Conservation (phyloP, 805 yeast genomes). For the Lipomyces lipofer region DNA sequence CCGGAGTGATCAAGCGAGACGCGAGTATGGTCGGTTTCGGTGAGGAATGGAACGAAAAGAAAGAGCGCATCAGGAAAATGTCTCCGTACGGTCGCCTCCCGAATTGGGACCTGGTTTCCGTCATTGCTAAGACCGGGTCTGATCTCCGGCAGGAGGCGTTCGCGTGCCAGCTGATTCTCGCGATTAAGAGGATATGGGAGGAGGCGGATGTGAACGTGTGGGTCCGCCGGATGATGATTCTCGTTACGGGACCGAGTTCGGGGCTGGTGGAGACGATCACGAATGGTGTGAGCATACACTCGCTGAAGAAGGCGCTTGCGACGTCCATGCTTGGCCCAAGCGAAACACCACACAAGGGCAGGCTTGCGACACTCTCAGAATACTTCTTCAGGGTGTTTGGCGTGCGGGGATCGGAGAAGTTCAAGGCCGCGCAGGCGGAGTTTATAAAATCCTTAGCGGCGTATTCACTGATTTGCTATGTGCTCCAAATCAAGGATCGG, state of each 20-base stretch:
- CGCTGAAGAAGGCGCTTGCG: conserved; percentile 89
- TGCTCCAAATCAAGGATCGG: conserved; percentile 92
- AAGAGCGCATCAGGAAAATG: conserved; percentile 71
- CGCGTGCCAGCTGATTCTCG: conserved; percentile 90
- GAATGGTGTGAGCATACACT: conserved; percentile 89
- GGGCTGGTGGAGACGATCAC: conserved; percentile 96
- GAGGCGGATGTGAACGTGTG: conserved; percentile 69
- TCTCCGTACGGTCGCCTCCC: conserved; percentile 82
- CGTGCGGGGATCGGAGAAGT: conserved; percentile 49
- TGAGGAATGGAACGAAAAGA: conserved; percentile 89
- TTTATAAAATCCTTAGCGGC: conserved; percentile 90
- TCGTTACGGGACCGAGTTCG: conserved; percentile 84
- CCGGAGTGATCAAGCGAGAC: conserved; percentile 60
- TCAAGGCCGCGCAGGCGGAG: conserved; percentile 75
- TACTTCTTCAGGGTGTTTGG: conserved; percentile 82
- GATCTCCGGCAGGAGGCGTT: conserved; percentile 96
- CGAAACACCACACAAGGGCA: conserved; percentile 62
- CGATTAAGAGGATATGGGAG: conserved; percentile 84
- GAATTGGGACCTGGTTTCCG: conserved; percentile 94
- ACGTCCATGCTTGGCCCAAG: conserved; percentile 67
- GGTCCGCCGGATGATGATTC: conserved; percentile 91
- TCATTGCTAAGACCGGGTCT: conserved; percentile 93
- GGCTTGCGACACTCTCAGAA: conserved; percentile 70
- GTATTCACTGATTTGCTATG: conserved; percentile 84
- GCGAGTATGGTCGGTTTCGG: conserved; percentile 64